phyloP scores from a whole-genome alignment of 2,329 filamentous ascomycete genomes.

The Gaeumannomyces tritici region DNA sequence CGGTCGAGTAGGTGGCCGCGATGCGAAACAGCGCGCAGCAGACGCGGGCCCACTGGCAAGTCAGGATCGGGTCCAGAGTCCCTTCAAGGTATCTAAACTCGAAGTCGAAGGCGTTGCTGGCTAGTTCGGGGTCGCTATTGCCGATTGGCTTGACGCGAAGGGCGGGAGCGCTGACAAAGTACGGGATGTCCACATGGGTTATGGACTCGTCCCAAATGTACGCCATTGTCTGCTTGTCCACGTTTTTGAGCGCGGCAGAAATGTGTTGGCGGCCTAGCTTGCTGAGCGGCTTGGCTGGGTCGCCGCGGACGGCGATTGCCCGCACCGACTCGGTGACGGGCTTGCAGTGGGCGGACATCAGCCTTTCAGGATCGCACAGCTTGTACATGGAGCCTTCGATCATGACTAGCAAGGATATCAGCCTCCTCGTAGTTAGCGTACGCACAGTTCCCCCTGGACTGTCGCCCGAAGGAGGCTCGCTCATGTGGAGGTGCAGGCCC shows the following conservation, averaged over 20 bases:
- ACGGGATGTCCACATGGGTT: no score
- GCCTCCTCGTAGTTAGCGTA: not conserved
- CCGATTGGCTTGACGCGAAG: not conserved
- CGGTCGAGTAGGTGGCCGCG: not conserved
- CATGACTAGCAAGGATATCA: slow-evolving; percentile 1
- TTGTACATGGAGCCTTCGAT: not conserved
- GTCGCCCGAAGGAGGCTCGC: not conserved
- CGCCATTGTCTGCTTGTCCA: not conserved
- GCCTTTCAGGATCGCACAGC: not conserved
- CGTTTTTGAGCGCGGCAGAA: not conserved
- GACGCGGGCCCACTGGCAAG: not conserved
- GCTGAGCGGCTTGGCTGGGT: not conserved
- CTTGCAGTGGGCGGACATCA: not conserved
- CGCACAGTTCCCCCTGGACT: not conserved
- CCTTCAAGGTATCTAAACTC: slow-evolving; percentile 1
- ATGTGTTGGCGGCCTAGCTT: not conserved
- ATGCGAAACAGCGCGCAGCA: slow-evolving; percentile 1
- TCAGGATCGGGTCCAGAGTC: not conserved
- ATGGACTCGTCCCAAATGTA: not conserved
- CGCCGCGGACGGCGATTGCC: not conserved
- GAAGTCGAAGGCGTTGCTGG: not conserved
- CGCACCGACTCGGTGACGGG: not conserved
- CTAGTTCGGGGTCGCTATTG: not conserved
- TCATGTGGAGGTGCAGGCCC: slow-evolving; percentile 3
- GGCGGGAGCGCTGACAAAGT: not conserved